Conservation (phyloP, 2,329 filamentous ascomycete species). For the Albophoma yamanashiensis region DNA sequence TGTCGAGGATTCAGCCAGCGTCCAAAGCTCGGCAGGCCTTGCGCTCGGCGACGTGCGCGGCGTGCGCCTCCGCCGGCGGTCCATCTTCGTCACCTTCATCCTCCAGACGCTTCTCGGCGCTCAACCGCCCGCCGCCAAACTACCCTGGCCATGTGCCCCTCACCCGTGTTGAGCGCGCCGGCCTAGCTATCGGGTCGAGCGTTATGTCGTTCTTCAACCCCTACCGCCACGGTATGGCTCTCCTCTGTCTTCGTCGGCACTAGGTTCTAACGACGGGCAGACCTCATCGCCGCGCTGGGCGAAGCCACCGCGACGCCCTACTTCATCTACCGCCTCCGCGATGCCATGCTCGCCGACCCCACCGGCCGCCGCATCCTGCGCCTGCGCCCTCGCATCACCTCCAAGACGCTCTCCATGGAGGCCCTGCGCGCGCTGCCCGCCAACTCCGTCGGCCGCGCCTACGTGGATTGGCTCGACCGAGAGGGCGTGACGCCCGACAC, state of each 20-base stretch:
- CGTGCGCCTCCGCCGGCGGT: constrained; percentile 2
- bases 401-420: constrained; percentile 54
- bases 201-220: constrained; percentile 61
- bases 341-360: constrained; percentile 76
- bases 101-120: constrained; percentile 55
- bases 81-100: constrained; percentile 3
- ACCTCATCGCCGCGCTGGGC: constrained; percentile 88
- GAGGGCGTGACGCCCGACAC: constrained; percentile 93
- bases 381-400: constrained; percentile 80
- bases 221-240: constrained; percentile 55
- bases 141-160: constrained; percentile 92
- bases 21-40: constrained; percentile 7
- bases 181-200: constrained; percentile 56
- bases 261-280: constrained; percentile 29
- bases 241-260: background rate
- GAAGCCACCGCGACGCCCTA: constrained; percentile 91
- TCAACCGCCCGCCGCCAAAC: constrained; percentile 75
- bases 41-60: constrained; percentile 10
- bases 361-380: constrained; percentile 87
- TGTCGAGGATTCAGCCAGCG: constrained; percentile 11
- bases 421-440: constrained; percentile 61
- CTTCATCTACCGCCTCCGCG: constrained; percentile 85
- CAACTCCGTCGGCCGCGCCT: constrained; percentile 69
- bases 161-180: constrained; percentile 63
- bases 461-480: constrained; percentile 83